Conservation (phyloP, 169 alveolate genomes). For the Plasmodium sp. region DNA sequence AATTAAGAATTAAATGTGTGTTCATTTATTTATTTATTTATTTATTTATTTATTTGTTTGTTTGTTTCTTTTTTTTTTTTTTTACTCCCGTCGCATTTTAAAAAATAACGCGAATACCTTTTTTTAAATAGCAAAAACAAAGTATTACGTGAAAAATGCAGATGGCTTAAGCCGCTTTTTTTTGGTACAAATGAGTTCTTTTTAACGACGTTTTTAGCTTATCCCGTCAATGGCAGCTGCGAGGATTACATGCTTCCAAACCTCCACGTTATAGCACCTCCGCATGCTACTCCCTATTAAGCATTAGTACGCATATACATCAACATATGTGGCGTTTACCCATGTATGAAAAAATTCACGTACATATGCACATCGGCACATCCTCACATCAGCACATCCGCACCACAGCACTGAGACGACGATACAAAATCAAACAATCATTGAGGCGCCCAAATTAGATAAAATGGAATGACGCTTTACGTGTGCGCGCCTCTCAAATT, state of each 20-base stretch:
- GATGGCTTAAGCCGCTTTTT: not conserved
- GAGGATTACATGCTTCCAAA: not conserved
- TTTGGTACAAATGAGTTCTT: not conserved
- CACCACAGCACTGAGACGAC: not conserved
- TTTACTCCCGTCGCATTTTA: not conserved
- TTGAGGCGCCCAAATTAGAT: not conserved
- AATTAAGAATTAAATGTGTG: not conserved
- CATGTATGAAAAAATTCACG: not conserved
- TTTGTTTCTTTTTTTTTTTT: not conserved
- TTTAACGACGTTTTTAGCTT: not conserved
- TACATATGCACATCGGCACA: not conserved
- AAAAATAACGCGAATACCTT: not conserved
- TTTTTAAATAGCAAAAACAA: not conserved
- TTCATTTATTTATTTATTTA: not conserved
- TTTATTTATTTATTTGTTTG: not conserved
- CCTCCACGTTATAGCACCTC: not conserved
- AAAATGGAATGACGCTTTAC: not conserved
- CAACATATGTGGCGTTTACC: not conserved
- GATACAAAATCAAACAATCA: not conserved
- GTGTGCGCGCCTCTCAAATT: not conserved
- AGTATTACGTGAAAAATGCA: not conserved
- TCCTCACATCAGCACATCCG: not conserved
- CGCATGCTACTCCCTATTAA: not conserved
- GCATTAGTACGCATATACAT: not conserved
- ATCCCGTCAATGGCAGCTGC: not conserved